Base-by-base conservation (phyloP, 805 yeast species). In the Metschnikowia peoriensis region DNA sequence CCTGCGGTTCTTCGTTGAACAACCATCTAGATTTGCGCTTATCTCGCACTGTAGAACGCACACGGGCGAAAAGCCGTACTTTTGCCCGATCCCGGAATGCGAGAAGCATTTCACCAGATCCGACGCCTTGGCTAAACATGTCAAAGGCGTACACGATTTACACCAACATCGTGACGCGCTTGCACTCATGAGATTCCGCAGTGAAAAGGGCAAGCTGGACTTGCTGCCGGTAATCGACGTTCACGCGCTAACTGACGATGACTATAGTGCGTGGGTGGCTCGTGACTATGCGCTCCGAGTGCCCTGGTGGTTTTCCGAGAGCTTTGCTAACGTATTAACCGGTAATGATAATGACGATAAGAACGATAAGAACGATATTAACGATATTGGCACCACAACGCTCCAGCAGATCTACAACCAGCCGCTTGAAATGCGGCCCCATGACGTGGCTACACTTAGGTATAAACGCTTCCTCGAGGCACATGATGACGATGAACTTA, bases 11-110 rank as follows among this genome's bases (percentile, higher is more conserved):
- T 86, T 84, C 6, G 64, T 77, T 1, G 71, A 71, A 28, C 84
- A 79, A 61, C 82, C 81, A 14, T 77, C 82, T 10, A 62, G 84
- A 46, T 79, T 80, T 65, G 85, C 86, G 0, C 71, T 87, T 34
- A 72, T 83, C 0, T 74, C 86, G 0, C 93, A 86, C 62, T 71
- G 85, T 57, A 66, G 89, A 50, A 74, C 81, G 1, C 93, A 87
- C 64, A 81, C 87, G 0, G 84, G 86, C 1, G 88, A 85, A 59
- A 77, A 77, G 59, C 89, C 89, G 37, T 61, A 60, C 53, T 79
- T 73, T 59, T 87, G 93, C 64, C 75, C 80, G 1, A 70, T 85
- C 12, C 88, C 88, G 1, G 88, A 84, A 57, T 87, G 93, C 65
- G 78, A 77, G 47, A 76, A 80, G 55, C 76, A 77, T 43, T 85